Evolutionary conservation across 2,329 filamentous ascomycete species (phyloP).

Genomic region (Dichotomopilus funicola): DNA sequence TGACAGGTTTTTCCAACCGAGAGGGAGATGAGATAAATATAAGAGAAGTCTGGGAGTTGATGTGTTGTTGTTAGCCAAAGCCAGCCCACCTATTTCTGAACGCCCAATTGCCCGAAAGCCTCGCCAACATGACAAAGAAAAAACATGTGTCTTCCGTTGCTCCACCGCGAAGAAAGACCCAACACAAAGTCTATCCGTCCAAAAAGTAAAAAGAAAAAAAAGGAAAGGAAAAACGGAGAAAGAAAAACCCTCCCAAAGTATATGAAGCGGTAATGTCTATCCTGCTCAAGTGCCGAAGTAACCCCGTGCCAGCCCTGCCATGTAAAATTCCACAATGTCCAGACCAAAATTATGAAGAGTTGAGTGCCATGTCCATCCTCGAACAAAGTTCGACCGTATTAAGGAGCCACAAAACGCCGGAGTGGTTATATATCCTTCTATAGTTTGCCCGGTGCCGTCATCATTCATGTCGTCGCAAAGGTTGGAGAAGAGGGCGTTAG

Average conservation of each 20-base stretch:
- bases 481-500: slow-evolving; percentile 1
- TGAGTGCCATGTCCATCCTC: slow-evolving; percentile 9
- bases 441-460: slow-evolving; percentile 15
- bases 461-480: slow-evolving; percentile 18
- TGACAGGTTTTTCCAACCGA: no score
- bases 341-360: slow-evolving; percentile 14
- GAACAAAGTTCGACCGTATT: slow-evolving; percentile 1
- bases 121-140: slow-evolving; percentile 2
- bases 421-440: slow-evolving; percentile 20
- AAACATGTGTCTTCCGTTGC: slow-evolving; percentile 12
- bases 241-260: no score
- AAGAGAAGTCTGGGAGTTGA: background rate
- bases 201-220: background rate
- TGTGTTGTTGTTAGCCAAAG: background rate
- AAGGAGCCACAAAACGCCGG: slow-evolving; percentile 11
- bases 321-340: slow-evolving; percentile 4
- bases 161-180: slow-evolving; percentile 4
- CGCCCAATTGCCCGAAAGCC: background rate
- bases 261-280: slow-evolving; percentile 21
- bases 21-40: background rate
- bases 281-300: slow-evolving; percentile 2
- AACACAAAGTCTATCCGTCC: slow-evolving; percentile 19
- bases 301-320: background rate
- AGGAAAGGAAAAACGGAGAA: slow-evolving; percentile 10
- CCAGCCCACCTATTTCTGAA: background rate